Base-by-base conservation (phyloP, 768 basidiomycete species). In the Phaeotremella skinneri region DNA sequence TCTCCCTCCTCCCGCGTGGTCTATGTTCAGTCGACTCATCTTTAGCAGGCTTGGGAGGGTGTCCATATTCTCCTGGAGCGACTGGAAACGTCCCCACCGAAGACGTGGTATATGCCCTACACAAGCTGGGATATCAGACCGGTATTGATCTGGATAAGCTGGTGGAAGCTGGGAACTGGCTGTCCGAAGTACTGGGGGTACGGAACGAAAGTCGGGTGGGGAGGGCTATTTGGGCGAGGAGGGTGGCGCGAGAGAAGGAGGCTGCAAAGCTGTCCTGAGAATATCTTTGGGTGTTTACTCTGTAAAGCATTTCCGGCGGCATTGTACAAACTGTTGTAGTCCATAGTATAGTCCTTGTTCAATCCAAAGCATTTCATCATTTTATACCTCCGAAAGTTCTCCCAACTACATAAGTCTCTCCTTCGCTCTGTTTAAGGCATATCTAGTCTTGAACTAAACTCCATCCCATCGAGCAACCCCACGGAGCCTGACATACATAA, bases 41-140 rank as follows among this genome's bases (percentile, higher is more conserved):
- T 0, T 85, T 96, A 17, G 91, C 87, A 17, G 92, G 93, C 0
- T 84, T 97, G 0, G 93, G 94, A 2, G 91, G 93, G 17, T 97
- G 94, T 70, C 93, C 93, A 2, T 98, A 90, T 77, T 91, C 93
- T 1, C 94, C 93, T 1, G 92, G 92, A 4, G 92, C 93, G 14
- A 92, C 91, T 0, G 93, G 94, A 16, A 96, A 96, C 66, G 89
- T 96, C 17, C 87, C 91, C 0, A 97, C 94, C 0, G 93, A 98
- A 63, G 81, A 94, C 65, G 84, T 94, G 0, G 80, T 94, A 7
- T 91, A 96, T 62, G 87, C 89, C 0, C 81, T 98, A 6, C 83
- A 81, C 66, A 85, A 79, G 51, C 86, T 85, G 9, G 81, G 79
- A 4, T 79, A 79, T 47, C 85, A 84, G 73, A 82, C 79, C 3